Evolutionary conservation across 1,139 yeast genomes (phyloP), one percentile per base, ranked within the genome.

Genomic region (Zygotorulaspora mrakii): DNA sequence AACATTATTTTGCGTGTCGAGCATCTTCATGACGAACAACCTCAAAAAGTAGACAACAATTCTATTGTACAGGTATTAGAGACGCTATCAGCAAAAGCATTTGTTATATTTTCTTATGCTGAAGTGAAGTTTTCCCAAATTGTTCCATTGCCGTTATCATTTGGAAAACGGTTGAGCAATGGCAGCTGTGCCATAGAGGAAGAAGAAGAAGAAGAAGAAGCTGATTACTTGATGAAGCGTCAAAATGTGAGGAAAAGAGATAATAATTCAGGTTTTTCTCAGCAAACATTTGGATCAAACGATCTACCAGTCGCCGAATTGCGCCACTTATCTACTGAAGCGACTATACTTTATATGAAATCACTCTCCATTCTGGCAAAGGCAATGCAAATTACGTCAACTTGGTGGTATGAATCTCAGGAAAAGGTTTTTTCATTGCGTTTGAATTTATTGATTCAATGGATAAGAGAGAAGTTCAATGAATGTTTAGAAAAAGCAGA

Each of bases 401-500:
- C 72, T 13, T 89, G 96, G 96, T 89, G 96, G 96, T 76, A 75
- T 46, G 73, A 72, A 28, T 65, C 70, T 22, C 69, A 68, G 28
- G 61, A 68, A 18, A 67, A 67, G 35, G 64, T 64, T 37, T 58
- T 64, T 22, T 55, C 68, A 11, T 46, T 61, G 18, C 74, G 77
- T 43, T 71, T 91, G 52, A 86, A 86, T 57, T 82, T 83, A 40
- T 69, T 86, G 39, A 96, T 91, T 5, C 96, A 91, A 63, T 88
- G 96, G 96, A 79, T 86, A 7, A 74, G 97, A 46, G 89, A 83
- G 43, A 76, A 80, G 47, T 91, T 88, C 65, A 91, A 91, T 62
- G 96, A 88, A 57, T 77, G 86, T 46, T 70, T 91, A 46, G 95
- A 85, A 48, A 83, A 82, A 59, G 96, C 96, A 0, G 96, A 89